Percentiles rank a stretch among this genome's conserved stretches.
Conservation (phyloP, 345 rosid genomes). For the Populus euphratica region DNA sequence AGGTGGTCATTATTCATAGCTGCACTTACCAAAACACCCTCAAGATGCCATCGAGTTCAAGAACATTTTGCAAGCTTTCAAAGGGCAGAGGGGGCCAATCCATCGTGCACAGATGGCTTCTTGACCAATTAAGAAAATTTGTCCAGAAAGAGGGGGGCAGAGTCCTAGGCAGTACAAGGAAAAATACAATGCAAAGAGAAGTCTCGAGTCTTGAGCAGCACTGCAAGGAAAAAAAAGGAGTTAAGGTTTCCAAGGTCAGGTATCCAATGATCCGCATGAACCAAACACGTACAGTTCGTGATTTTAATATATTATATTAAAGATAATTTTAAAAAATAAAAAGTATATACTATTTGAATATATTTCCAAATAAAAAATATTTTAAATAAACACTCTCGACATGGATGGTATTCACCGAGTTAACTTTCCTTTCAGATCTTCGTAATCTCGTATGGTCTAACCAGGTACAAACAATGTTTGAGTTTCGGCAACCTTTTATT, state of each 20-base stretch:
- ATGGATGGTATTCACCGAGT: no score
- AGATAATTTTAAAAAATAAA: no score
- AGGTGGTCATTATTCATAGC: background rate
- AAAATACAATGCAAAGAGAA: background rate
- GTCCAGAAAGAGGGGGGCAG: slow-evolving; percentile 35
- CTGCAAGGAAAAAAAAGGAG: background rate
- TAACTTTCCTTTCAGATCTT: background rate
- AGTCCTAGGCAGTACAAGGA: slow-evolving; percentile 15
- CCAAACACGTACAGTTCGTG: background rate
- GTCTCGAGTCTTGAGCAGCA: slow-evolving; percentile 6
- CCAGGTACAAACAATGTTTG: background rate
- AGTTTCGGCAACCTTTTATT: background rate
- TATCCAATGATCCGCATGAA: slow-evolving; percentile 33
- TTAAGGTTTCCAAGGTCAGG: slow-evolving; percentile 22
- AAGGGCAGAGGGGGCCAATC: background rate
- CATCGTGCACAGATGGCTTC: background rate
- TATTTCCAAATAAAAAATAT: no score
- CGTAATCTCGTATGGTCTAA: background rate
- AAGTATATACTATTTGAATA: no score
- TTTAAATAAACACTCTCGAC: no score
- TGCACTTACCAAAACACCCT: slow-evolving; percentile 4
- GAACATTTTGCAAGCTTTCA: background rate
- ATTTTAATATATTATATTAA: no score
- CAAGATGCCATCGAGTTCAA: background rate
- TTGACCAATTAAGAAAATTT: slow-evolving; percentile 20